phyloP scores from a whole-genome alignment of 495 filamentous ascomycete genomes.

The Xylaria bambusicola region DNA sequence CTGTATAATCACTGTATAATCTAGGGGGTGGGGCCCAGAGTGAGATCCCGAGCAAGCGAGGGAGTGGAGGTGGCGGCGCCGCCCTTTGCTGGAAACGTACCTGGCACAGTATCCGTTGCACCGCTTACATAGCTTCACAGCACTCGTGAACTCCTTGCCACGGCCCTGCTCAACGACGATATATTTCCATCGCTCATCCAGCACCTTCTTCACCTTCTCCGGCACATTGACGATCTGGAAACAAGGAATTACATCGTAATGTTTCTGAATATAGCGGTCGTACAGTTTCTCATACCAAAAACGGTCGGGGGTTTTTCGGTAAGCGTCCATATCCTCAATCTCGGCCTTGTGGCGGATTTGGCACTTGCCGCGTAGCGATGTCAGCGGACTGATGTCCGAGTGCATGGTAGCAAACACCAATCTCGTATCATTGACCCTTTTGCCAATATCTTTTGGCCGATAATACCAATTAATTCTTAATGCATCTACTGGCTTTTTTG shows the following conservation, averaged over 20 bases:
- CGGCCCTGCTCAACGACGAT: conserved; percentile 89
- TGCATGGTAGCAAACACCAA: conserved; percentile 97
- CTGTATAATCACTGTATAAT: conserved; percentile 17
- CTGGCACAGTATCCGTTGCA: conserved; percentile 87
- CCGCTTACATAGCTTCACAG: conserved; percentile 93
- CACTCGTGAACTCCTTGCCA: conserved; percentile 93
- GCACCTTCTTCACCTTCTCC: conserved; percentile 85
- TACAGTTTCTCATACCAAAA: conserved; percentile 99
- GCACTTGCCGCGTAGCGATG: conserved; percentile 90
- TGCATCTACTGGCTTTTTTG: conserved; percentile 73
- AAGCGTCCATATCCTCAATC: conserved; percentile 78
- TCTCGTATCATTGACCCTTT: conserved; percentile 84
- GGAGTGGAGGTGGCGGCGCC: conserved; percentile 8
- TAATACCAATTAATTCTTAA: conserved; percentile 98
- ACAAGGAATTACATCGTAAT: conserved; percentile 95
- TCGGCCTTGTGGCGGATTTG: conserved; percentile 83
- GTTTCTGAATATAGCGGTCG: conserved; percentile 95
- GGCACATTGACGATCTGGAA: conserved; percentile 94
- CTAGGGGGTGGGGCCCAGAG: conserved; percentile 11
- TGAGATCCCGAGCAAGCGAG: conserved; percentile 10
- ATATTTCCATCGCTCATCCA: conserved; percentile 94
- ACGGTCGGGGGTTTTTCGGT: conserved; percentile 76
- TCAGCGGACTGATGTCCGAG: conserved; percentile 91
- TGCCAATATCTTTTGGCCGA: conserved; percentile 90
- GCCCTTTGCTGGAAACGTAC: conserved; percentile 53